These are phyloP conservation scores for Hypoxylon subgilvum DNA, from an alignment of 495 filamentous ascomycete species.

Conservation along the genomic window DNA sequence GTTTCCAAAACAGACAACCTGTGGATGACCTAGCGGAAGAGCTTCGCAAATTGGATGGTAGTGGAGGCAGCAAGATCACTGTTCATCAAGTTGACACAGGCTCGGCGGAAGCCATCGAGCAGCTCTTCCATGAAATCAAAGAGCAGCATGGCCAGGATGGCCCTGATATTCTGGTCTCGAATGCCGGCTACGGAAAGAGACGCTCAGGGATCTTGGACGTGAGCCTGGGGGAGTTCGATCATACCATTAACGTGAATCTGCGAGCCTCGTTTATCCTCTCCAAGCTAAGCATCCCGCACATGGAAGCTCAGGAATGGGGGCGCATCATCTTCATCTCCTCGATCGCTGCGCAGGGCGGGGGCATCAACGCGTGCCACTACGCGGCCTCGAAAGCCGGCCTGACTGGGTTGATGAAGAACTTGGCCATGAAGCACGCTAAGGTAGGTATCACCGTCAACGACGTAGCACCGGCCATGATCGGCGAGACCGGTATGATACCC, in stretches of 20 bases:
- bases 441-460: constrained; percentile 76
- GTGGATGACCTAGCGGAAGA: constrained; percentile 54
- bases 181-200: constrained; percentile 47
- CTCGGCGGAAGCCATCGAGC: constrained; percentile 55
- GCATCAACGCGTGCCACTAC: constrained; percentile 74
- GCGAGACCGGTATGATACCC: constrained; percentile 70
- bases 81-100: constrained; percentile 64
- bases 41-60: constrained; percentile 29
- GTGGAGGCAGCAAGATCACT: constrained; percentile 53
- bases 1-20: constrained; percentile 56
- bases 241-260: constrained; percentile 69
- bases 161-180: constrained; percentile 68
- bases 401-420: constrained; percentile 69
- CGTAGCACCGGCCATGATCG: constrained; percentile 77
- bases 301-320: constrained; percentile 68
- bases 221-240: constrained; percentile 67
- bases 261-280: constrained; percentile 68
- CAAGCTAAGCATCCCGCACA: constrained; percentile 68
- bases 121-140: constrained; percentile 60
- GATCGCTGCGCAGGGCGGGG: constrained; percentile 69
- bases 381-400: constrained; percentile 69
- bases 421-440: constrained; percentile 65
- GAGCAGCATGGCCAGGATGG: constrained; percentile 55
- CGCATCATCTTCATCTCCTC: constrained; percentile 72
- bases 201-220: constrained; percentile 46